Evolutionary conservation across 257 asterid genomes (phyloP).

Genomic region (Jacaranda mimosifolia): DNA sequence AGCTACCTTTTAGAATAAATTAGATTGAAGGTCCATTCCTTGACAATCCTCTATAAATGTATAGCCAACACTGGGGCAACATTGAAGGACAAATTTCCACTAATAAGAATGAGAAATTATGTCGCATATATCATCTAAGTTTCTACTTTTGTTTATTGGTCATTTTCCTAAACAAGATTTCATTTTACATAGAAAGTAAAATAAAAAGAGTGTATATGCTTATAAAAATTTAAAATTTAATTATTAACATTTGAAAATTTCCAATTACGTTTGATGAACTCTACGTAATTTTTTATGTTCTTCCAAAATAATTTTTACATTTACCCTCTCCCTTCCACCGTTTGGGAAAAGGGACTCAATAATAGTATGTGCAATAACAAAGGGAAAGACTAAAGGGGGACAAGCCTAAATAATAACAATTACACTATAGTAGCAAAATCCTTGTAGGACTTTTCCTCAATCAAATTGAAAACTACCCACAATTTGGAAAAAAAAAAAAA

Average conservation of each 20-base stretch:
- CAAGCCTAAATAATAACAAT: constrained; percentile 28
- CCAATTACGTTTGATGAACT: neutral
- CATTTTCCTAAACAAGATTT: neutral
- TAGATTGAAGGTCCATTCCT: too few relatives aligned
- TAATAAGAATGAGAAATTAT: neutral
- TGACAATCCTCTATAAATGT: neutral
- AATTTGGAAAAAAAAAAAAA: too few relatives aligned
- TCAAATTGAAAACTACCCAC: constrained; percentile 22
- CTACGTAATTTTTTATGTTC: neutral
- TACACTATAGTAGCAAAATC: neutral
- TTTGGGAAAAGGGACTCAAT: neutral
- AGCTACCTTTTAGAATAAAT: too few relatives aligned
- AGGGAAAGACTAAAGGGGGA: neutral
- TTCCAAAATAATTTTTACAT: too few relatives aligned
- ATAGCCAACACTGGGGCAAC: neutral
- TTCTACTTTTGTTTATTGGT: neutral
- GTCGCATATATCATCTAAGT: neutral
- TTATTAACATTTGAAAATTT: too few relatives aligned
- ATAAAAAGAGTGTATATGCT: too few relatives aligned
- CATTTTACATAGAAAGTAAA: too few relatives aligned
- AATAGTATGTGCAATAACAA: neutral
- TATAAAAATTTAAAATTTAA: too few relatives aligned
- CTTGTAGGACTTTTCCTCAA: neutral
- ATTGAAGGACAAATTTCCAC: neutral
- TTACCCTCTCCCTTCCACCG: too few relatives aligned